A percentile compares a stretch with the other conserved stretches of the same genome.
Evolutionary conservation across 2,329 filamentous ascomycete species (phyloP).

Genomic region (Colletotrichum euphorbiae): DNA sequence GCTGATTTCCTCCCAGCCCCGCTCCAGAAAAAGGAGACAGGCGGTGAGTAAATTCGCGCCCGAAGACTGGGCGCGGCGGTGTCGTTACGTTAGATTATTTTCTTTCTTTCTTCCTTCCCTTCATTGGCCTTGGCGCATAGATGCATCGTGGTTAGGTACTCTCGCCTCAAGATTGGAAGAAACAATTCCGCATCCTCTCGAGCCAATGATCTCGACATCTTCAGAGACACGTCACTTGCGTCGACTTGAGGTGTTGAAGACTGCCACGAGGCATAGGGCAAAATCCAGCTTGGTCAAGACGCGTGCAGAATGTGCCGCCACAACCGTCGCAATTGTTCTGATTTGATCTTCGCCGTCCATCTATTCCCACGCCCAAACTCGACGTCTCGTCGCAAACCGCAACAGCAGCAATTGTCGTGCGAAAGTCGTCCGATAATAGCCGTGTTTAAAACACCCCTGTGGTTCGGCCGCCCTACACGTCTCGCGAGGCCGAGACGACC

Average conservation of each 20-base stretch:
- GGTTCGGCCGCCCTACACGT: too few species aligned
- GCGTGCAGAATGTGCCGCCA: too few species aligned
- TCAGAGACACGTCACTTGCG: slow-evolving; percentile 6
- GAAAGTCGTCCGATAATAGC: too few species aligned
- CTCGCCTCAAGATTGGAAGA: neutral
- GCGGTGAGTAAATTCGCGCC: neutral
- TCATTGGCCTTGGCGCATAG: slow-evolving; percentile 2
- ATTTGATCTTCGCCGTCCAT: too few species aligned
- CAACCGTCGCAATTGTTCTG: too few species aligned
- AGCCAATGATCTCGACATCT: neutral
- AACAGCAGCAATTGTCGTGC: too few species aligned
- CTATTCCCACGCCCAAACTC: too few species aligned
- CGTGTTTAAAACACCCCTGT: neutral
- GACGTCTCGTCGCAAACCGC: too few species aligned
- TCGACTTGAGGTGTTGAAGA: too few species aligned
- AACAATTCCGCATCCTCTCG: neutral
- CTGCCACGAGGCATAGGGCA: too few species aligned
- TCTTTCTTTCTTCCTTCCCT: neutral
- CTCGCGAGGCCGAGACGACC: slow-evolving; percentile 10
- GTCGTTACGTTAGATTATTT: too few species aligned
- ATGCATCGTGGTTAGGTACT: neutral
- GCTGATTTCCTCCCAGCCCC: neutral
- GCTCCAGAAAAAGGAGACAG: neutral
- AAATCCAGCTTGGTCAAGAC: too few species aligned
- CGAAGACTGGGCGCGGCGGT: neutral